Conservation (phyloP, 2,329 filamentous ascomycete species). For the Beauveria australis region DNA sequence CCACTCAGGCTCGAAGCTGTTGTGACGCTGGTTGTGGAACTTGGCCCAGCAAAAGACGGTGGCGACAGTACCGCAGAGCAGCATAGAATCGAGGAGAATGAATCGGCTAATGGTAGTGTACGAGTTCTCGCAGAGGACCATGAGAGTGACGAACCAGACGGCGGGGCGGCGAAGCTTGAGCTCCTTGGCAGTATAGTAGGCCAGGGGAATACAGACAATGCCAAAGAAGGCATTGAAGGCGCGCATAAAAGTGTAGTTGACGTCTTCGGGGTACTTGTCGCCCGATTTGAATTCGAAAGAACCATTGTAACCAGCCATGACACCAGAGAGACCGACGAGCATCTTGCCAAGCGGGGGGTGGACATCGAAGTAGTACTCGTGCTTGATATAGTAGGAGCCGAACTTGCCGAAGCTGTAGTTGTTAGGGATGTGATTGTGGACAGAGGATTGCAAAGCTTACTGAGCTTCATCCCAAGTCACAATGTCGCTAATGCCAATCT, state of each 20-base stretch:
- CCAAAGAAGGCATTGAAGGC: constrained; percentile 95
- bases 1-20: constrained; percentile 87
- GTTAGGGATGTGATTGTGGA: constrained; percentile 10
- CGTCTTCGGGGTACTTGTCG: constrained; percentile 84
- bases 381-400: constrained; percentile 96
- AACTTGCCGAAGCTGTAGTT: constrained; percentile 80
- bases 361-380: constrained; percentile 93
- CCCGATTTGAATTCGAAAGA: constrained; percentile 99
- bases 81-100: constrained; percentile 96
- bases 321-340: constrained; percentile 92
- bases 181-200: constrained; percentile 91
- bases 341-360: constrained; percentile 97
- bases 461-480: constrained; percentile 62
- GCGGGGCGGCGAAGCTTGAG: constrained; percentile 77
- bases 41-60: constrained; percentile 96
- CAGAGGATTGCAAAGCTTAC: constrained; percentile 30
- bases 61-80: constrained; percentile 96
- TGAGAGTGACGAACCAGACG: constrained; percentile 90
- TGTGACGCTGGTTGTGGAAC: constrained; percentile 80
- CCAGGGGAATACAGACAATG: constrained; percentile 82
- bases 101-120: constrained; percentile 99
- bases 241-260: constrained; percentile 98
- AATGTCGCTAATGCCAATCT: constrained; percentile 60
- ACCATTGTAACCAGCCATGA: constrained; percentile 95
- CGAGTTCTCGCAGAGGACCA: constrained; percentile 98